Conservation (phyloP, 2,329 filamentous ascomycete species). For the Aspergillus aculeatus region DNA sequence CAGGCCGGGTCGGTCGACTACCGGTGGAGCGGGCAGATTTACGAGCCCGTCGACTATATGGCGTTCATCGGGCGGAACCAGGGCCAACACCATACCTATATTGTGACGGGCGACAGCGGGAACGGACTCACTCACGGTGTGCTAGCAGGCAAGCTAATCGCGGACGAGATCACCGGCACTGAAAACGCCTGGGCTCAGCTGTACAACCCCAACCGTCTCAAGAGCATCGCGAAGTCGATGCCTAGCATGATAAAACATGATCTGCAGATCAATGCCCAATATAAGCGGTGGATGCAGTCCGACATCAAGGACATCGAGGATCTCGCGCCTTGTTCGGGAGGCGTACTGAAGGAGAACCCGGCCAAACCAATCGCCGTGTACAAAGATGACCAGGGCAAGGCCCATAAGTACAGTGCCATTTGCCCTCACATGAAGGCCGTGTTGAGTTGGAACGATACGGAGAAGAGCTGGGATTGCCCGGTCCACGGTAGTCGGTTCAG, state of each 20-base stretch:
- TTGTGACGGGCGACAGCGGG: conserved; percentile 58
- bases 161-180: conserved; percentile 54
- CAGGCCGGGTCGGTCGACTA: conserved; percentile 53
- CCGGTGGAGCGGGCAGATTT: conserved; percentile 58
- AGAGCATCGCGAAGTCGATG: conserved; percentile 47
- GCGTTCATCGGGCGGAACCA: conserved; percentile 58
- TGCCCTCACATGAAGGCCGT: conserved; percentile 59
- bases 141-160: conserved; percentile 52
- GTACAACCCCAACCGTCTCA: conserved; percentile 52
- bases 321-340: conserved; percentile 50
- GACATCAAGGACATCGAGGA: conserved; percentile 60
- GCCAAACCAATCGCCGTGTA: conserved; percentile 55
- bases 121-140: conserved; percentile 59
- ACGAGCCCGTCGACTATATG: conserved; percentile 56
- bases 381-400: conserved; percentile 54
- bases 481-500: conserved; percentile 47
- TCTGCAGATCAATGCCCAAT: conserved; percentile 56
- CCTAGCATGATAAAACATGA: conserved; percentile 52
- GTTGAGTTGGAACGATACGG: conserved; percentile 55
- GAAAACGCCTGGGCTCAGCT: conserved; percentile 51
- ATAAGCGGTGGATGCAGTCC: conserved; percentile 54
- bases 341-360: conserved; percentile 51
- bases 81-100: conserved; percentile 51
- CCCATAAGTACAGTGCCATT: conserved; percentile 53
- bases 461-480: conserved; percentile 58